Base-by-base conservation (phyloP, 805 yeast genomes). In the Brettanomyces custersianus region DNA sequence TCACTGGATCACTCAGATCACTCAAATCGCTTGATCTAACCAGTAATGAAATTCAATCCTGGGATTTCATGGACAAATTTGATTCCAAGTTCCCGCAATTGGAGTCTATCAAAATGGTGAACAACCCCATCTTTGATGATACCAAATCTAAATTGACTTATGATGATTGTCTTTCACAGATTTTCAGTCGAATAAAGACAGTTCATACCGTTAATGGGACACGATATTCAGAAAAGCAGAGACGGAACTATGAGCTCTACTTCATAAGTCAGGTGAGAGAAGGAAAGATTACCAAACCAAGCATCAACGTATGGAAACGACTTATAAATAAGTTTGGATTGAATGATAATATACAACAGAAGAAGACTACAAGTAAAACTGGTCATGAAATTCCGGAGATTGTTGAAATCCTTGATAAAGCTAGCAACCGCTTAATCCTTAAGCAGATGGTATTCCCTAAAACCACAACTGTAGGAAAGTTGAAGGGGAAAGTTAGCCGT, bases 231-330 rank as follows among this genome's bases (percentile, higher is more conserved):
- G 37, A 31, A 0, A 64, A 56, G 2, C 81, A 77, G 33, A 62
- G 86, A 13, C 44, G 40, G 5, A 81, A 78, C 43, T 80, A 83
- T 1, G 95, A 86, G 51, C 51, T 82, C 4, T 84, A 70, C 49
- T 76, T 81, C 40, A 59, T 81, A 20, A 64, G 76, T 4, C 65
- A 65, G 41, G 72, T 81, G 0, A 49, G 47, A n/a, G 40, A 47
- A 15, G 48, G 49, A 5, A 50, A 55, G 5, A 45, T 60, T 34
- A 29, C 34, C 29, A 44, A 56, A 28, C 24, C 37, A 2, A 38
- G 38, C 18, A 20, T 44, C 3, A n/a, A 23, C 15, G 49, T 70
- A 20, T 78, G 81, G 80, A 29, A 34, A 3, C 24, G 52, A 19
- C 62, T 74, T n/a, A 48, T 59, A 8, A 28, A 40, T 3, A 60